Percentiles rank a stretch among this genome's conserved stretches.
Evolutionary conservation across 495 filamentous ascomycete genomes (phyloP).

Genomic region (Neurospora sp.): DNA sequence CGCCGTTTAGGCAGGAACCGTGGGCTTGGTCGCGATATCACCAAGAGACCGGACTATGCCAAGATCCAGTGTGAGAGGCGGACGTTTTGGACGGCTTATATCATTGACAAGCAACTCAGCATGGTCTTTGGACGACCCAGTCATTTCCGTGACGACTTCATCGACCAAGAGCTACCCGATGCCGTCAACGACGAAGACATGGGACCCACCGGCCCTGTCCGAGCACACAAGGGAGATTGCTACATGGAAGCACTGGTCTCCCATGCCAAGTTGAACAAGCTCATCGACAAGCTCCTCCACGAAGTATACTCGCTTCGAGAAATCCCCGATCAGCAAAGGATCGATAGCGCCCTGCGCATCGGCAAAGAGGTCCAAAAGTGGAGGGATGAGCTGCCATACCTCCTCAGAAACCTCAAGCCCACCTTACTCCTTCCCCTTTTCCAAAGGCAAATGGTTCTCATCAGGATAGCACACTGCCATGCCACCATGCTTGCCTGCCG

Average conservation of each 20-base stretch:
- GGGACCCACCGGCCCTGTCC: constrained; percentile 20
- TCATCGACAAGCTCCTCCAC: constrained; percentile 32
- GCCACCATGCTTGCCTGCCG: constrained; percentile 46
- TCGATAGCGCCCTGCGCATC: constrained; percentile 27
- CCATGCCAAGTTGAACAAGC: constrained; percentile 24
- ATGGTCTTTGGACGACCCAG: constrained; percentile 44
- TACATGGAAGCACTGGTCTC: constrained; percentile 42
- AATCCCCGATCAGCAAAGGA: constrained; percentile 27
- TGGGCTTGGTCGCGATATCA: constrained; percentile 8
- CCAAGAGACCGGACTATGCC: constrained; percentile 10
- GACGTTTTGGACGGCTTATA: constrained; percentile 48
- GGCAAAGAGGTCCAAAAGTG: constrained; percentile 25
- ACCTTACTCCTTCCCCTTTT: constrained; percentile 39
- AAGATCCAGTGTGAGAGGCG: constrained; percentile 34
- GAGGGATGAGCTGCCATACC: constrained; percentile 31
- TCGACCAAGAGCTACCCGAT: constrained; percentile 44
- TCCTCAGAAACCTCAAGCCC: constrained; percentile 35
- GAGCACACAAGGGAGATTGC: constrained; percentile 14
- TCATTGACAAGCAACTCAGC: constrained; percentile 48
- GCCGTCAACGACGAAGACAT: constrained; percentile 46
- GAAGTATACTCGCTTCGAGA: constrained; percentile 41
- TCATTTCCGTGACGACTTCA: constrained; percentile 42
- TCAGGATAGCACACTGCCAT: constrained; percentile 43
- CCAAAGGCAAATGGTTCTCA: constrained; percentile 43
- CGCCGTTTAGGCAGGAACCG: constrained; percentile 13